Base-by-base conservation (phyloP, 768 basidiomycete genomes). In the Leccinum sublutescens region DNA sequence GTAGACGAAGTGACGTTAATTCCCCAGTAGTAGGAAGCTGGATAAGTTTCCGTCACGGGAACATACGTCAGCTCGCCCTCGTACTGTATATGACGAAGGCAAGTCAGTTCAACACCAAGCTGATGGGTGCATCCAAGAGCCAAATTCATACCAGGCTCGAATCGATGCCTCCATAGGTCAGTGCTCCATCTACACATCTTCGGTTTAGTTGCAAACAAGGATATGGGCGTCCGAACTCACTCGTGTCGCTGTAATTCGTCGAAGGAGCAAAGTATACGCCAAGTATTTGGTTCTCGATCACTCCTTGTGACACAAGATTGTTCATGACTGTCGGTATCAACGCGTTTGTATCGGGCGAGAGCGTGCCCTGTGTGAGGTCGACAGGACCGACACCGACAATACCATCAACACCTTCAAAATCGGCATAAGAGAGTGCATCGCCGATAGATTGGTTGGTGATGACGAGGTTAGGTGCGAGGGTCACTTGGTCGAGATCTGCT, bases 391-490 rank as follows among this genome's bases (percentile, higher is more conserved):
- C 31, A n/a, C 68, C 69, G 11, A 70, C 29, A 27, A 69, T 66
- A 9, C 69, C 69, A 21, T 70, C 64, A 11, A 69, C 58, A 34
- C 58, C 66, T 31, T 50, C 51, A 23, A 70, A 70, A 25, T 25
- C 48, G 5, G 52, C 53, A 21, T n/a, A 71, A 5, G 53, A 47
- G 15, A 65, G 49, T 27, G 69, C 69, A 21, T 62, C 62, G 60
- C 69, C 71, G 31, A 75, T 73, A 7, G 67, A 68, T 36, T 74
- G 74, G 29, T 64, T 66, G 9, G 48, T 29, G 56, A 75, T 65
- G 53, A 68, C 61, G 29, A 76, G 61, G 33, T 52, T 57, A 12
- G 64, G 33, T 12, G 68, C 62, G n/a, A 75, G 51, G 17, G 68
- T 61, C 25, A 71, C 68, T 45, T 64, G 62, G 48, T 75, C 74